Conservation (phyloP, 768 basidiomycete genomes). For the Cystobasidiopsis lactophilus region DNA sequence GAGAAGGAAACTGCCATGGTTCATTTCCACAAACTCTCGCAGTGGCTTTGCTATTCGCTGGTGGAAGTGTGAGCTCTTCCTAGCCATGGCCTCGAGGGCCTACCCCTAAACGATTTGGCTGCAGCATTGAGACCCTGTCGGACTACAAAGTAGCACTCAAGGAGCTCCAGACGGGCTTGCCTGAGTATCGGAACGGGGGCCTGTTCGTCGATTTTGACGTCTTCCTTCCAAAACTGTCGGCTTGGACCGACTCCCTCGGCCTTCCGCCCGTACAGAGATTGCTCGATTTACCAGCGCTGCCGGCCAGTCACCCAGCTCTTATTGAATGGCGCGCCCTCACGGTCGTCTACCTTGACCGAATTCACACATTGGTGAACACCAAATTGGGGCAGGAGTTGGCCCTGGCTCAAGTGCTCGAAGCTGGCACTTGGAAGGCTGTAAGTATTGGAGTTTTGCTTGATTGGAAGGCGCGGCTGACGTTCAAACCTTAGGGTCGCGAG, state of each 20-base stretch:
- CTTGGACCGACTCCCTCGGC: slow-evolving; percentile 30
- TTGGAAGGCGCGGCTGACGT: neutral
- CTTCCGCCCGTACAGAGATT: slow-evolving; percentile 25
- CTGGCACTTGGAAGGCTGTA: slow-evolving; percentile 79
- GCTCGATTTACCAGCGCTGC: slow-evolving; percentile 39
- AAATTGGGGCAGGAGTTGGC: slow-evolving; percentile 40
- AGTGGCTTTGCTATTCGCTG: slow-evolving; percentile 58
- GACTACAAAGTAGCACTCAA: slow-evolving; percentile 62
- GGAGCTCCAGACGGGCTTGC: slow-evolving; percentile 72
- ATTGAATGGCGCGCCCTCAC: slow-evolving; percentile 95
- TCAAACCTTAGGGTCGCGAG: slow-evolving; percentile 39
- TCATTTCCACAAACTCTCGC: slow-evolving; percentile 87
- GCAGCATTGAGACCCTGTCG: slow-evolving; percentile 44
- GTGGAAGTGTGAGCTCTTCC: slow-evolving; percentile 16
- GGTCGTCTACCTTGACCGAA: slow-evolving; percentile 74
- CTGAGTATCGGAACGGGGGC: slow-evolving; percentile 81
- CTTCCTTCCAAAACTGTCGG: slow-evolving; percentile 40
- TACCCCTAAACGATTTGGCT: neutral
- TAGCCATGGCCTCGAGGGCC: neutral
- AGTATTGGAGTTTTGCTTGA: neutral
- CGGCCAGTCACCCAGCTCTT: slow-evolving; percentile 65
- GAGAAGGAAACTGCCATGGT: slow-evolving; percentile 39
- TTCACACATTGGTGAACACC: slow-evolving; percentile 44
- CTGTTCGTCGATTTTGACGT: slow-evolving; percentile 67
- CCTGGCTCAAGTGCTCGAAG: slow-evolving; percentile 73